Percentiles rank a stretch among this genome's conserved stretches.
Evolutionary conservation across 345 rosid species (phyloP).

Genomic region (Cardamine resedifolia): DNA sequence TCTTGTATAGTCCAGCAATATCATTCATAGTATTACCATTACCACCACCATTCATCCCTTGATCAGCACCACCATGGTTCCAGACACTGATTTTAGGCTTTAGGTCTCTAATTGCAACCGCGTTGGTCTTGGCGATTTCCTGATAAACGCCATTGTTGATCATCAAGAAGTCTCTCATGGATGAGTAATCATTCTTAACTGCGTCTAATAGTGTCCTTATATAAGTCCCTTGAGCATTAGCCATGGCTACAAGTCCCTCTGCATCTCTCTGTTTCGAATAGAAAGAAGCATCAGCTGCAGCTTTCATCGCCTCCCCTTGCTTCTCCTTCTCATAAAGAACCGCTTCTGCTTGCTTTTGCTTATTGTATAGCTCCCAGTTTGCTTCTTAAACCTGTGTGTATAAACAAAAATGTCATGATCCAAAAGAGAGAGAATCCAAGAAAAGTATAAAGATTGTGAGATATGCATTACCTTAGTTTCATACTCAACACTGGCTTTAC

Average conservation of each 20-base stretch:
- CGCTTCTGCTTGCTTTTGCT: neutral
- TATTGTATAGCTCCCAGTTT: neutral
- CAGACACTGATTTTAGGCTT: neutral
- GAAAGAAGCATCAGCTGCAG: neutral
- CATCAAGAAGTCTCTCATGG: neutral
- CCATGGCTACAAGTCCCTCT: neutral
- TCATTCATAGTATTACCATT: neutral
- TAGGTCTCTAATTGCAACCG: neutral
- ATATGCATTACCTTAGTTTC: neutral
- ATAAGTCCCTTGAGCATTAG: neutral
- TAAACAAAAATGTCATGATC: too few relatives aligned
- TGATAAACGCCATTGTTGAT: neutral
- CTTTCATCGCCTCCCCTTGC: neutral
- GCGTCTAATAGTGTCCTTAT: neutral
- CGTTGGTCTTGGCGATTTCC: neutral
- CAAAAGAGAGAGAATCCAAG: too few relatives aligned
- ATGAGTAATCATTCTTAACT: neutral
- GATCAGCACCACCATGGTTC: neutral
- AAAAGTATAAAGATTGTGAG: too few relatives aligned
- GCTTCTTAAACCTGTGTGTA: neutral
- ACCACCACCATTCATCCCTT: neutral
- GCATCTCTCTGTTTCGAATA: neutral
- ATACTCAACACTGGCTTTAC: neutral
- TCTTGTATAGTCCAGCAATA: constrained; percentile 3
- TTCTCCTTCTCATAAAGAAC: neutral